Evolutionary conservation across 192 early-diverging fungal genomes (phyloP), one percentile per base, ranked within the genome.

Genomic region (Linnemannia schmuckeri): DNA sequence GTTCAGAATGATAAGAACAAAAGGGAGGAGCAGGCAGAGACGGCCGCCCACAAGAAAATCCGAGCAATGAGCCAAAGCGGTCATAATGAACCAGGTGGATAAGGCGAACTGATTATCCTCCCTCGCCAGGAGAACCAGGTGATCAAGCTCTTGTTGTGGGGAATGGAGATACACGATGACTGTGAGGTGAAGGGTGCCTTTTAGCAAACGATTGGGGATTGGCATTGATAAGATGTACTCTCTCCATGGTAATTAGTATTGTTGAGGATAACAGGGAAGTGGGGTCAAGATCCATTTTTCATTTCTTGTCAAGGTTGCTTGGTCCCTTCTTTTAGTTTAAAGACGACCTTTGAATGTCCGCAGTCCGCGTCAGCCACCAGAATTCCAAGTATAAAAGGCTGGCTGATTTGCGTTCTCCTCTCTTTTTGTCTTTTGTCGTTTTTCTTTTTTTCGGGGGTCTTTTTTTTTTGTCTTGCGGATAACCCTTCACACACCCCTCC

Each of bases 361-460:
- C 61, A 66, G 61, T 66, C 30, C 12, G 30, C 61, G 61, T 66
- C 61, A 66, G 63, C 37, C 35, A 35, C 49, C 55, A 47, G 6
- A 18, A 40, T 10, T 1, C 1, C 37, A 17, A 22, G 40, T 85
- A 85, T 85, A 85, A 85, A 85, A 74, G 40, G 52, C n/a, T 9
- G 35, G 4, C 18, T 30, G 77, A 72, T 73, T 77, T 76, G 71
- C 74, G 12, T 20, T 35, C 61, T 37, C 66, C 78, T 79, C 68
- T 24, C 54, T 75, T 76, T 38, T 80, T 76, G 73, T 76, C 38
- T 61, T 52, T 22, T 80, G 44, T 46, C 70, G 49, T 72, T 52
- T 76, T 76, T 69, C 74, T 70, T 69, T 78, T 82, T 72, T 52
- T 66, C 71, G 81, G 82, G 77, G 57, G 68, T 42, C 44, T 35